These are phyloP conservation scores for Scedosporium minutisporum DNA, from an alignment of 2,329 filamentous ascomycete genomes.

Conservation along the genomic window DNA sequence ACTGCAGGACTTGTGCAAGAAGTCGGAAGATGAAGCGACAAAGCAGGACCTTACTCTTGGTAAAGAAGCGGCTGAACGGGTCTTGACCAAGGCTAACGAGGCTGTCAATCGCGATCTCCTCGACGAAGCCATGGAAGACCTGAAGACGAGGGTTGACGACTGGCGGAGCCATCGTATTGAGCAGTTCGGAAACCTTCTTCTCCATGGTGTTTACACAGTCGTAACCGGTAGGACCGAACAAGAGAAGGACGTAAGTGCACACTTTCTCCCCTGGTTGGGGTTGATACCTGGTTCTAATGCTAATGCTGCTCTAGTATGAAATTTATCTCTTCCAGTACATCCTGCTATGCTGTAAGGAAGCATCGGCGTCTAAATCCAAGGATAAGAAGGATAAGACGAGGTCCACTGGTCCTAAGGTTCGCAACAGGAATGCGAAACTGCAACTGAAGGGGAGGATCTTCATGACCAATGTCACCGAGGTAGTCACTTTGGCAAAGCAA, in stretches of 20 bases:
- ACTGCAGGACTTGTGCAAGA: conserved; percentile 73
- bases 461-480: conserved; percentile 96
- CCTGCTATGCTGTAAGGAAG: conserved; percentile 91
- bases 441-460: conserved; percentile 96
- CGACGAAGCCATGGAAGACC: conserved; percentile 71
- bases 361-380: conserved; percentile 73
- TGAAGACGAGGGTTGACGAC: conserved; percentile 78
- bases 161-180: conserved; percentile 92
- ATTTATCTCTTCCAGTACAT: conserved; percentile 97
- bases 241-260: conserved; percentile 68
- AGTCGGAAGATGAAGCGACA: conserved; percentile 63
- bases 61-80: conserved; percentile 71
- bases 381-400: conserved; percentile 62
- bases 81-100: conserved; percentile 78
- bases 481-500: conserved; percentile 78
- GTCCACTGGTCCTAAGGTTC: conserved; percentile 44
- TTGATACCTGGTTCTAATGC: not conserved
- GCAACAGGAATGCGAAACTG: conserved; percentile 65
- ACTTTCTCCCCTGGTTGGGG: not conserved
- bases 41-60: conserved; percentile 66
- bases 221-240: conserved; percentile 82
- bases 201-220: conserved; percentile 86
- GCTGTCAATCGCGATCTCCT: conserved; percentile 84
- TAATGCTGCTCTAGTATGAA: conserved; percentile 59
- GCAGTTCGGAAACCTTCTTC: conserved; percentile 78